Percentiles rank a stretch among this genome's conserved stretches.
Conservation (phyloP, 305 asterid species). For the Petunia hybrid region DNA sequence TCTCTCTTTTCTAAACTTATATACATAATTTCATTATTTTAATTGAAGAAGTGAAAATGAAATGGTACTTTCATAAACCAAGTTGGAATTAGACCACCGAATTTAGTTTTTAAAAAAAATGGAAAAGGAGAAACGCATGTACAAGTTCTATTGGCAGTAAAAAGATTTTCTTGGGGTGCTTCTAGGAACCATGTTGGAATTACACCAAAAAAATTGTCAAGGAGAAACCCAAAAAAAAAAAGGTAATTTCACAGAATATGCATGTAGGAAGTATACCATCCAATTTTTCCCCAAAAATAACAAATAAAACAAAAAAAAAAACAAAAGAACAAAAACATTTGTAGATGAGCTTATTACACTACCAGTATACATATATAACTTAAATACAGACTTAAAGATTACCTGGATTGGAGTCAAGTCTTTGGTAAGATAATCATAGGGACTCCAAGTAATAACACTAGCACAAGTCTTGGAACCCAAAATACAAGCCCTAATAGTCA, state of each 20-base stretch:
- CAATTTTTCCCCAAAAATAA: too few species aligned
- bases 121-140: neutral
- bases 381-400: neutral
- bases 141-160: neutral
- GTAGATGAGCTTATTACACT: too few species aligned
- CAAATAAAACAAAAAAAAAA: too few species aligned
- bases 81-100: neutral
- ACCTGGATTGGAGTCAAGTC: constrained; percentile 93
- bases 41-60: neutral
- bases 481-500: constrained; percentile 65
- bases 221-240: too few species aligned
- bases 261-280: too few species aligned
- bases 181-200: too few species aligned
- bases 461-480: constrained; percentile 81
- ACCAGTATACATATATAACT: too few species aligned
- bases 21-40: neutral
- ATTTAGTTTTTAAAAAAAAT: neutral
- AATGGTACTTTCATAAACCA: neutral
- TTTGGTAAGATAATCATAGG: constrained; percentile 70
- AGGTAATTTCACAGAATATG: too few species aligned
- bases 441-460: constrained; percentile 71
- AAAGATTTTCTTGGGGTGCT: neutral
- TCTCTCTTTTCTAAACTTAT: neutral
- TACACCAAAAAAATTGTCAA: too few species aligned
- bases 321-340: too few species aligned